Percentiles rank a stretch among this genome's conserved stretches.
Conservation (phyloP, 176 grass and related monocot species). For the Bonia amplexicaulis region DNA sequence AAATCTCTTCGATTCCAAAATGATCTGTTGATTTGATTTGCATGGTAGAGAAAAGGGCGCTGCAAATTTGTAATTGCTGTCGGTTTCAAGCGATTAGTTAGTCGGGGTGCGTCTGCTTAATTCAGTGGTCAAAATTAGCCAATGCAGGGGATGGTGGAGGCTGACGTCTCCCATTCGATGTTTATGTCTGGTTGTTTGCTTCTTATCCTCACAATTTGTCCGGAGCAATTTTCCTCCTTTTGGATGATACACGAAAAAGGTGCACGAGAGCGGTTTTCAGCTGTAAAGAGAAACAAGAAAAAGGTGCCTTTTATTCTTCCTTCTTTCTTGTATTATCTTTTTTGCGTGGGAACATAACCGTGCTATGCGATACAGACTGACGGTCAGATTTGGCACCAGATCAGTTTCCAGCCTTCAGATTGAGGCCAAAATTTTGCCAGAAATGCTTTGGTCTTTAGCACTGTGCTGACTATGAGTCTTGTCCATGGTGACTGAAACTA, state of each 20-base stretch:
- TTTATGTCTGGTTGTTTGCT: background rate
- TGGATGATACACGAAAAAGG: conserved; percentile 36
- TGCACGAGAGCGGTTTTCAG: conserved; percentile 30
- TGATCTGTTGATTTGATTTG: conserved; percentile 17
- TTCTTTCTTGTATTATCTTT: background rate
- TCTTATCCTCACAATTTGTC: conserved; percentile 30
- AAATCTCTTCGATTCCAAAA: conserved; percentile 1
- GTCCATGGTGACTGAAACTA: conserved; percentile 14
- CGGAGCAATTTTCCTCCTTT: background rate
- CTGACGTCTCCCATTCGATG: conserved; percentile 28
- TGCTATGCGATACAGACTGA: background rate
- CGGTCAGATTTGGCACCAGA: background rate
- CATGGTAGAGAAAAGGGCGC: conserved; percentile 8
- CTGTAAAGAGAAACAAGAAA: conserved; percentile 39
- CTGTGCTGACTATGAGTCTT: conserved; percentile 16
- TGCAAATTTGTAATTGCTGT: background rate
- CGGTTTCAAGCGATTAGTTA: background rate
- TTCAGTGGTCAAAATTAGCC: conserved; percentile 14
- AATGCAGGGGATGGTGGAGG: conserved; percentile 4
- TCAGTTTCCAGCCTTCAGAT: background rate
- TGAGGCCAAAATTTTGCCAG: background rate
- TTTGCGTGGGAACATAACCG: background rate
- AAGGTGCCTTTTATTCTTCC: background rate
- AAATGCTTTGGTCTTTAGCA: conserved; percentile 11
- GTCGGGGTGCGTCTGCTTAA: background rate